Conservation (phyloP, 768 basidiomycete species). For the Hypsizygus marmoreus region DNA sequence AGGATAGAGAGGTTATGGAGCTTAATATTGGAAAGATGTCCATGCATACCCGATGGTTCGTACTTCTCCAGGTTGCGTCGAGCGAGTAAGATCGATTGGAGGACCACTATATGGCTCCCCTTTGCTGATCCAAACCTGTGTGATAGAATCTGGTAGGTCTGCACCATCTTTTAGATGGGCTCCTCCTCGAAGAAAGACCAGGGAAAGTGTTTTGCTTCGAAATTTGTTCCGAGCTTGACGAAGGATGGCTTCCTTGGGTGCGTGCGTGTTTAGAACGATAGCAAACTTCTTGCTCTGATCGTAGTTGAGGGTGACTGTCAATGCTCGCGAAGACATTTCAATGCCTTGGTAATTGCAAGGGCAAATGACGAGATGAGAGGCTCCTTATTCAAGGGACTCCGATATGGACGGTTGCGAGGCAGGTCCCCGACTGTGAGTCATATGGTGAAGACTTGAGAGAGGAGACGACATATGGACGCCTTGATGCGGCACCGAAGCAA, state of each 20-base stretch:
- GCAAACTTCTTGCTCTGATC: conserved; percentile 34
- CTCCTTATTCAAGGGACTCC: too few species aligned
- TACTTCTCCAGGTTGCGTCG: conserved; percentile 20
- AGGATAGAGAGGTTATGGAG: not conserved
- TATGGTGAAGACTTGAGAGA: too few species aligned
- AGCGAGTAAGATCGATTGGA: conserved; percentile 11
- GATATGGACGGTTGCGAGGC: too few species aligned
- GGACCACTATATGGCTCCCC: conserved; percentile 36
- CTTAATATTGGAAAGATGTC: not conserved
- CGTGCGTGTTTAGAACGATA: conserved; percentile 16
- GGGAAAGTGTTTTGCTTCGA: conserved; percentile 29
- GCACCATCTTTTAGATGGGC: conserved; percentile 20
- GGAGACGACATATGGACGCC: too few species aligned
- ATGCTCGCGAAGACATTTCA: conserved; percentile 28
- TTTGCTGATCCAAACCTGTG: conserved; percentile 34
- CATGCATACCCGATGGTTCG: conserved; percentile 28
- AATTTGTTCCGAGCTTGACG: conserved; percentile 40
- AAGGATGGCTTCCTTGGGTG: conserved; percentile 26
- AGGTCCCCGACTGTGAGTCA: too few species aligned
- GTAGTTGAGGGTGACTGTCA: conserved; percentile 37
- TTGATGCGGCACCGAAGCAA: too few species aligned
- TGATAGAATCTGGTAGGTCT: conserved; percentile 20
- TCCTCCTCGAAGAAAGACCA: conserved; percentile 33
- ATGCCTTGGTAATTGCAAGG: too few species aligned
- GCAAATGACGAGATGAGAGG: not conserved